Evolutionary conservation across 108 stramenopile genomes (phyloP), one percentile per base, ranked within the genome.

Genomic region (Parietichytrium sp.): DNA sequence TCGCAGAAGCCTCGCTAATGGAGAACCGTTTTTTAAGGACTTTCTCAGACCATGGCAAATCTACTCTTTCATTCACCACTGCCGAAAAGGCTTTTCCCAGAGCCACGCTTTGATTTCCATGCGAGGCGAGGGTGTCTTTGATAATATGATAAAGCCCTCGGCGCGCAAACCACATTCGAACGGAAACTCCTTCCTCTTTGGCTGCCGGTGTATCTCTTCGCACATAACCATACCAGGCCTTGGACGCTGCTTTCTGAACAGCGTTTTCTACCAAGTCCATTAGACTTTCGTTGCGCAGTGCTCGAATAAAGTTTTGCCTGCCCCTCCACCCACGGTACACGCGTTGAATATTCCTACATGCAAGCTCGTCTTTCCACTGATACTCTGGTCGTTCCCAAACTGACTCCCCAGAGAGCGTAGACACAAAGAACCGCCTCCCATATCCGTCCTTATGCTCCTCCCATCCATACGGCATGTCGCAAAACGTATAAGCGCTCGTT

Each of bases 321-420:
- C 61, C 61, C 23, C 61, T 10, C 61, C 61, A 72, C 10, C 61
- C 61, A 10, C 61, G 61, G 33, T 72, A 72, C 33, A 72, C 42
- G 42, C 61, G 61, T 42, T 72, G 61, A 1, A 72, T 72, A 12
- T 7, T 72, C 13, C 61, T 23, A n/a, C 38, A 33, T 10, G 38
- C 42, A 10, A 72, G 20, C 33, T 72, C 29, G 10, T 72, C 15
- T n/a, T 36, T 42, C 61, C 61, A 72, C 33, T 2, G 16, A 27
- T 18, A 72, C 38, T n/a, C 13, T 0, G 61, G 61, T 38, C 61
- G 61, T 25, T 10, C 33, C 61, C 61, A 72, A 6, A 45, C 61
- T 0, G 33, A 45, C 2, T 72, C 61, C 10, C n/a, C 36, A n/a
- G 20, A 23, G 23, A 25, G 7, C n/a, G 36, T 42, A 42, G 36